phyloP scores from a whole-genome alignment of 495 filamentous ascomycete genomes.

The Penicillium herquei region DNA sequence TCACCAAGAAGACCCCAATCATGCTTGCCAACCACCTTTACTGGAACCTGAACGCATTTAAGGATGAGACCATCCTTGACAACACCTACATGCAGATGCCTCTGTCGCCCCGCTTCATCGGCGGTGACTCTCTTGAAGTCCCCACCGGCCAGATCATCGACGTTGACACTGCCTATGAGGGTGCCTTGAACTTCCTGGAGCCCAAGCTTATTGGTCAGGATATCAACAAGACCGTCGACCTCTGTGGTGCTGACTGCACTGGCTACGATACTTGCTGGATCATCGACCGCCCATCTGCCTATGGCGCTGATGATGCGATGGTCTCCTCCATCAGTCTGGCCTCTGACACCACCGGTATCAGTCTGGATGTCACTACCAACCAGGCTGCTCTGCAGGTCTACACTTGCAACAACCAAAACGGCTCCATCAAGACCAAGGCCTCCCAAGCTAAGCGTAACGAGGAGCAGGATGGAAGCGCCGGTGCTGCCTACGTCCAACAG shows the following conservation, averaged over 20 bases:
- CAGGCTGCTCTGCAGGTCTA: slow-evolving; percentile 80
- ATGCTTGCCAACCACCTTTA: slow-evolving; percentile 83
- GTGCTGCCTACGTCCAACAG: slow-evolving; percentile 48
- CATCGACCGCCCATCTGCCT: slow-evolving; percentile 62
- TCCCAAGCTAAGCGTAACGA: slow-evolving; percentile 53
- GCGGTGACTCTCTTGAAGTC: slow-evolving; percentile 72
- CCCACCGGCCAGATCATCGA: slow-evolving; percentile 72
- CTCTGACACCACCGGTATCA: slow-evolving; percentile 63
- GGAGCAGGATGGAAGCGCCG: slow-evolving; percentile 33
- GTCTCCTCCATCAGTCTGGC: slow-evolving; percentile 60
- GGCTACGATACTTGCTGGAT: slow-evolving; percentile 78
- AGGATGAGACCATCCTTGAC: slow-evolving; percentile 64
- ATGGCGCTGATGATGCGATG: slow-evolving; percentile 60
- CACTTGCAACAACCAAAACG: slow-evolving; percentile 69
- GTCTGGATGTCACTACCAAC: slow-evolving; percentile 69
- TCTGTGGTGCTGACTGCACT: slow-evolving; percentile 71
- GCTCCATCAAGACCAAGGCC: slow-evolving; percentile 52
- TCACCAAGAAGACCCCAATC: slow-evolving; percentile 77
- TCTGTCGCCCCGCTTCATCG: slow-evolving; percentile 65
- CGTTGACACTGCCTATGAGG: slow-evolving; percentile 55
- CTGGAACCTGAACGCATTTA: slow-evolving; percentile 86
- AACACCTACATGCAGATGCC: slow-evolving; percentile 72
- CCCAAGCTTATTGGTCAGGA: slow-evolving; percentile 73
- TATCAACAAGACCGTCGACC: slow-evolving; percentile 56
- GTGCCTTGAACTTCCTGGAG: slow-evolving; percentile 72